Evolutionary conservation across 805 yeast genomes (phyloP), one percentile per base, ranked within the genome.

Genomic region (Metschnikowia colocasiae): DNA sequence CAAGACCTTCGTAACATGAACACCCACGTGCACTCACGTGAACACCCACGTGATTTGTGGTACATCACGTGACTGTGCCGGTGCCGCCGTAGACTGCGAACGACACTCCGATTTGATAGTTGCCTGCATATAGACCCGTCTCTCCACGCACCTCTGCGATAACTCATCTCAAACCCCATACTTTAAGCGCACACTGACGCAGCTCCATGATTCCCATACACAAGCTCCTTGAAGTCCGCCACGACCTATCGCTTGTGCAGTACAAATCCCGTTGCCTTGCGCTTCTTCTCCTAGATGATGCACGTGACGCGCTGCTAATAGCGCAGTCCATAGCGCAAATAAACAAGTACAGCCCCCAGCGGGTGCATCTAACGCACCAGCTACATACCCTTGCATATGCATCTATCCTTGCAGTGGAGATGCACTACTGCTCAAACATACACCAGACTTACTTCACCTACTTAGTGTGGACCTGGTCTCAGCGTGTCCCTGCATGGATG

Each of bases 371-470:
- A 3, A 22, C 10, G 20, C 43, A 40, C 31, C 26, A 19, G 26
- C 27, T 40, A 15, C 35, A 40, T 22, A 12, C 26, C 18, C 41
- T 38, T 27, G 18, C 41, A 18, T 38, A 23, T 38, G 37, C 36
- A 7, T 18, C 37, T 4, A 38, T 45, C 15, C n/a, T 15, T 3
- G 30, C 42, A 3, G 39, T 50, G 4, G 55, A 52, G 18, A 49
- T 50, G 53, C 19, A 15, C 19, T 45, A 47, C 25, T 15, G 31
- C 4, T 38, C 51, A 1, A 39, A 37, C 22, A 22, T 27, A 15
- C 49, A 44, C 13, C 54, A 50, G 34, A 34, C 26, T 16, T 52
- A 52, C 48, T 52, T 52, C 46, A 50, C 48, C 7, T 48, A 25
- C 30, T 38, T 50, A 25, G 43, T 50, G 41, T 45, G 47, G 52